Conservation (phyloP, 1,284 basidiomycete species). For the Microbotryomycetes sp. region DNA sequence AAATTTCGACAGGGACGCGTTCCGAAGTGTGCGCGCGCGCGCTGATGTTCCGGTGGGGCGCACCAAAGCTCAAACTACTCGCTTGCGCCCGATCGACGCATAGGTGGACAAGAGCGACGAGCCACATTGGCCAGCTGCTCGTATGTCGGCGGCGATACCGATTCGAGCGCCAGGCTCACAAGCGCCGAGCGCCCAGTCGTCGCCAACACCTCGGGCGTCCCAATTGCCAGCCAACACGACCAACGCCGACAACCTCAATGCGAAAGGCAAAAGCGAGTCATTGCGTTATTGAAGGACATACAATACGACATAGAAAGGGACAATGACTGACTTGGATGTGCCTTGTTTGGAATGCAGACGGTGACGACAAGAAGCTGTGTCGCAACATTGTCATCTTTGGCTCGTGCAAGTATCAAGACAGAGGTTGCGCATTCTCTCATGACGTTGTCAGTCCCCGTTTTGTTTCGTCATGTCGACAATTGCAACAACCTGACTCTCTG, state of each 20-base stretch:
- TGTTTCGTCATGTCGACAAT: too few species aligned
- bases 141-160: not conserved
- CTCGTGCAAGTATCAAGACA: slow-evolving; percentile 29
- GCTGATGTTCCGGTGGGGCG: not conserved
- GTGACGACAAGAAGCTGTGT: too few species aligned
- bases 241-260: not conserved
- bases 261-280: not conserved
- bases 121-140: too few species aligned
- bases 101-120: not conserved
- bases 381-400: slow-evolving; percentile 34
- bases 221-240: not conserved
- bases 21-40: not conserved
- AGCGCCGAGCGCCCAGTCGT: not conserved
- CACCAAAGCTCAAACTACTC: not conserved
- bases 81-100: not conserved
- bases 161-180: not conserved
- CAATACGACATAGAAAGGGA: too few species aligned
- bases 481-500: too few species aligned
- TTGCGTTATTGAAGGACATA: too few species aligned
- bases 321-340: too few species aligned
- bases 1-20: not conserved
- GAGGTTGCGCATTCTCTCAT: slow-evolving; percentile 29
- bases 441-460: slow-evolving; percentile 11
- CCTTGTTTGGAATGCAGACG: too few species aligned
- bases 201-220: not conserved